phyloP scores from a whole-genome alignment of 2,329 filamentous ascomycete genomes.

The Pyrenochaeta sp. region DNA sequence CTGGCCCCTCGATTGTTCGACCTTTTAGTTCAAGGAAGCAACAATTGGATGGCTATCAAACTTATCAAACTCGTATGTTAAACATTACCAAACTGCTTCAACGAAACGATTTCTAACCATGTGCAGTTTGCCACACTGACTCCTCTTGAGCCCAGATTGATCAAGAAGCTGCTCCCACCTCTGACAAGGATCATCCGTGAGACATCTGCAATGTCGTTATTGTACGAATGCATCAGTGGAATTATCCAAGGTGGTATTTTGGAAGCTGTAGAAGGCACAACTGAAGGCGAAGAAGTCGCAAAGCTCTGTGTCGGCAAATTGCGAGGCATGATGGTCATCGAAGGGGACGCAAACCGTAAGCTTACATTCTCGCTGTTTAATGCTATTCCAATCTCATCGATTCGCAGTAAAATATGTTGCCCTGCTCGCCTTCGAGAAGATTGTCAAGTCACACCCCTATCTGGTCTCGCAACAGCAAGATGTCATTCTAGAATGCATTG shows the following conservation, averaged over 20 bases:
- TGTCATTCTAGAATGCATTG: conserved; percentile 94
- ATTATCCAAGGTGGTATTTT: conserved; percentile 97
- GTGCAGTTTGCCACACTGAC: conserved; percentile 89
- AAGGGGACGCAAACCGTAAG: conserved; percentile 91
- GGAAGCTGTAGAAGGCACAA: conserved; percentile 77
- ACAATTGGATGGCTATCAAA: conserved; percentile 99
- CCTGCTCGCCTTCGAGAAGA: conserved; percentile 92
- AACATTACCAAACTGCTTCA: too few relatives aligned
- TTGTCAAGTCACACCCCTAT: conserved; percentile 85
- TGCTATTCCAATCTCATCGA: conserved; percentile 17
- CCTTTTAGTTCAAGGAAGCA: conserved; percentile 86
- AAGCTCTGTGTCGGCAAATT: conserved; percentile 91
- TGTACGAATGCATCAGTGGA: conserved; percentile 98
- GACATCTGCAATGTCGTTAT: conserved; percentile 94
- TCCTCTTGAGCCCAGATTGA: conserved; percentile 86
- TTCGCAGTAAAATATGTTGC: conserved; percentile 91
- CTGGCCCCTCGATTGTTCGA: conserved; percentile 92
- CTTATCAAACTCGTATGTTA: conserved; percentile 86
- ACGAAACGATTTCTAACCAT: conserved; percentile 13
- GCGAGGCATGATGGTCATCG: conserved; percentile 89
- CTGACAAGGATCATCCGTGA: conserved; percentile 92
- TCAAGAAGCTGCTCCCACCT: conserved; percentile 89
- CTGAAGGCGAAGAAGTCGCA: conserved; percentile 90
- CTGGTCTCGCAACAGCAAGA: conserved; percentile 93
- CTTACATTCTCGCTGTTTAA: conserved; percentile 20